These are phyloP conservation scores for Talaromyces sp. DNA, from an alignment of 2,329 filamentous ascomycete genomes.

Conservation along the genomic window DNA sequence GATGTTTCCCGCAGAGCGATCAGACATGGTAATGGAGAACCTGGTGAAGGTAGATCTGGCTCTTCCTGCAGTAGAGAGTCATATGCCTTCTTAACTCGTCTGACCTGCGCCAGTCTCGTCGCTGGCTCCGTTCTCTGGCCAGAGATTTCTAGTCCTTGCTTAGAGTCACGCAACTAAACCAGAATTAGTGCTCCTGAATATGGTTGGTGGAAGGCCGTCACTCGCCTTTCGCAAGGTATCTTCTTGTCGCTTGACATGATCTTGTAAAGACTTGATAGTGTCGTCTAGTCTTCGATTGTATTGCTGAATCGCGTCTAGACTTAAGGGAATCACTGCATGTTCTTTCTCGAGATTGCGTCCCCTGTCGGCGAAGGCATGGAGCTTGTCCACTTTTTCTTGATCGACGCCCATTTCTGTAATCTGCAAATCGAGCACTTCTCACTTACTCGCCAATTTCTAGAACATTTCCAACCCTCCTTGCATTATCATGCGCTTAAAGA, in stretches of 20 bases:
- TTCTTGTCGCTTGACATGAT: constrained; percentile 47
- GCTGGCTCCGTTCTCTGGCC: constrained; percentile 29
- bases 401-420: constrained; percentile 29
- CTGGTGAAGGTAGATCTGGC: constrained; percentile 62
- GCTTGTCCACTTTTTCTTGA: constrained; percentile 31
- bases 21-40: constrained; percentile 67
- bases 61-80: constrained; percentile 58
- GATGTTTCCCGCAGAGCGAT: constrained; percentile 67
- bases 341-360: constrained; percentile 35
- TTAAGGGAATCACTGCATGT: constrained; percentile 28
- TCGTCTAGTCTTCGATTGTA: constrained; percentile 53
- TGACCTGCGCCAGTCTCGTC: constrained; percentile 45
- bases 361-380: constrained; percentile 34
- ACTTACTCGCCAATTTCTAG: neutral
- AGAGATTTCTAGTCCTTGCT: constrained; percentile 28
- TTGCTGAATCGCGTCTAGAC: constrained; percentile 28
- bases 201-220: neutral
- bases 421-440: neutral
- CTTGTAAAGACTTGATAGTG: constrained; percentile 64
- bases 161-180: constrained; percentile 34
- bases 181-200: constrained; percentile 16
- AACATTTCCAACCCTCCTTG: neutral
- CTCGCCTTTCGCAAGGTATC: constrained; percentile 46
- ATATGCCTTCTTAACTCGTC: constrained; percentile 61
- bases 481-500: neutral